These are phyloP conservation scores for Edaphochlamys debaryana DNA, from an alignment of 139 green algal species.

Conservation along the genomic window DNA sequence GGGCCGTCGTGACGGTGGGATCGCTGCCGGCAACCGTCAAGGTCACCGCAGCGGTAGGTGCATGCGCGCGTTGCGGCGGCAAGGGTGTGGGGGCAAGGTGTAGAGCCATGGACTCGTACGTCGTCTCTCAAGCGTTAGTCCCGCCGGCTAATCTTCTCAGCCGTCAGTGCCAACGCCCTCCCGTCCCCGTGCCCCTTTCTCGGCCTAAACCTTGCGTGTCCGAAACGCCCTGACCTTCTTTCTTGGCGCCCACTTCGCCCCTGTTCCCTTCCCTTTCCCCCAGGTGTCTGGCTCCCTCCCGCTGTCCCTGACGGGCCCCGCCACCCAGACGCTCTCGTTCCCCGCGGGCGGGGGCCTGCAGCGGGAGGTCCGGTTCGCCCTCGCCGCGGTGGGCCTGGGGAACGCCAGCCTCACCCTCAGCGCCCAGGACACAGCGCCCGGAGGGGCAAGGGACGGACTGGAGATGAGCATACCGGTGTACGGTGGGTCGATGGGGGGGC, in stretches of 20 bases:
- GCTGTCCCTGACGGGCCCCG: background rate
- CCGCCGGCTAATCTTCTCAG: no score
- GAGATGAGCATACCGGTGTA: conserved; percentile 11
- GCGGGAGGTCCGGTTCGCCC: conserved; percentile 53
- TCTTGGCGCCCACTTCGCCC: no score
- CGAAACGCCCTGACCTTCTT: no score
- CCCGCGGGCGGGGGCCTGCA: no score
- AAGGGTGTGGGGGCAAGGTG: no score
- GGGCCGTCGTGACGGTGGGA: conserved; percentile 50
- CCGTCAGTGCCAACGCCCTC: background rate
- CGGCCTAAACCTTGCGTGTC: no score
- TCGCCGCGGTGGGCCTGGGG: conserved; percentile 40
- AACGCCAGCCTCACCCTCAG: conserved; percentile 21
- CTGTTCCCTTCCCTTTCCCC: no score
- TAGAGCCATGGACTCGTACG: no score
- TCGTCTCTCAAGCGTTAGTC: no score
- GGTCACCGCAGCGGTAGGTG: background rate
- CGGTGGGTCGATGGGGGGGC: background rate
- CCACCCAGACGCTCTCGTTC: background rate
- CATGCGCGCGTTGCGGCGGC: no score
- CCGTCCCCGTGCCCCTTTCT: no score
- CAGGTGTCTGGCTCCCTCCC: no score
- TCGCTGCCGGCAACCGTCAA: background rate
- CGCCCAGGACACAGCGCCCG: background rate
- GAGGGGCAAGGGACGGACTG: conserved; percentile 2